Evolutionary conservation across 192 early-diverging fungal genomes (phyloP), one percentile per base, ranked within the genome.

Genomic region (Coemansia sp.): DNA sequence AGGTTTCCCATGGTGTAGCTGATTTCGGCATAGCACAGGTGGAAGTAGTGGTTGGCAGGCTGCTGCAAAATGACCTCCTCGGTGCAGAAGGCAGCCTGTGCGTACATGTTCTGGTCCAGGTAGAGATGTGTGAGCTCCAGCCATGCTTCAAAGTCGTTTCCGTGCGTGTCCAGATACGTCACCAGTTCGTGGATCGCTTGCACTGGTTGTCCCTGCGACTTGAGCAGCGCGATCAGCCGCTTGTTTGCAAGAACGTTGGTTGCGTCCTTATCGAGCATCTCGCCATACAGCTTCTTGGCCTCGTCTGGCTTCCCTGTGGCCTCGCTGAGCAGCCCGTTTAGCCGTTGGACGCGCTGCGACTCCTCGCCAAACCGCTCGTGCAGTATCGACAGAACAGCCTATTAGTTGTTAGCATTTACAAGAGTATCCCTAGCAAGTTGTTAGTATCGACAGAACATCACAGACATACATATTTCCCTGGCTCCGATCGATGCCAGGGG

Each of bases 61-160:
- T 90, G 86, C 42, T 92, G 83, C 59, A 98, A 56, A 50, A 98
- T 82, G n/a, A 93, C 68, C 73, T 98, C 96, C 70, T 98, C 96
- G 45, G 90, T 68, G 64, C 93, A 95, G 67, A 90, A 97, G 14
- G 87, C 88, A 6, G 96, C 95, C 77, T 95, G 92, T 61, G 85
- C 70, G 67, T 90, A 89, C 84, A 89, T 71, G 55, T 87, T 68
- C 31, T 86, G 77, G 6, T 57, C 67, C 20, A 95, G 68, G 67
- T 98, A 97, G 31, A 92, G 69, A 28, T 82, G 68, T 1, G 86
- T 81, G 40, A 98, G 83, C 68, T 94, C 88, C 0, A 92, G 65
- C 96, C 96, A 98, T 1, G 85, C 91, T 67, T 98, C 95, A 61
- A 86, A 83, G 70, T 98, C 96, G 36, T 88, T 88, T 40, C 85